Evolutionary conservation across 257 asterid genomes (phyloP).

Genomic region (Pogostemon cablin): DNA sequence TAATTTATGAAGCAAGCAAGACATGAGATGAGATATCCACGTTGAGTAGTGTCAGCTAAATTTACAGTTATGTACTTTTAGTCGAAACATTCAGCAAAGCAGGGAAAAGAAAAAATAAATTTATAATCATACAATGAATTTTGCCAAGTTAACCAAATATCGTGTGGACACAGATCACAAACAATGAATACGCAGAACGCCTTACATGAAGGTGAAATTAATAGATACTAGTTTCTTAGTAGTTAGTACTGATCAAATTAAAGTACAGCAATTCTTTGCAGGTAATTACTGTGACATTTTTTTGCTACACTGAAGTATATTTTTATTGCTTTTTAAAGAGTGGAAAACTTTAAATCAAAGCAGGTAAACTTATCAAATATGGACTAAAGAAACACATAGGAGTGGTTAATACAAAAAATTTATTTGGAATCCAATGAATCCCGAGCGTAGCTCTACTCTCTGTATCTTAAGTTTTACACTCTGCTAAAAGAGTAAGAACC

Average conservation of each 20-base stretch:
- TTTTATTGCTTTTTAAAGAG: not conserved
- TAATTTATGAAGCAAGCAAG: constrained; percentile 22
- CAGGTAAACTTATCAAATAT: not conserved
- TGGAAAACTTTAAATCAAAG: not conserved
- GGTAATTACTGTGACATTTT: not conserved
- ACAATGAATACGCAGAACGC: not conserved
- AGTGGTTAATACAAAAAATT: not conserved
- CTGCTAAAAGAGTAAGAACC: too few relatives aligned
- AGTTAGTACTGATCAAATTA: not conserved
- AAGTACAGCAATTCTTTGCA: not conserved
- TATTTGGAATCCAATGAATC: not conserved
- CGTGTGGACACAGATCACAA: not conserved
- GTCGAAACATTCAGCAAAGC: constrained; percentile 2
- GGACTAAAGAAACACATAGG: not conserved
- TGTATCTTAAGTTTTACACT: not conserved
- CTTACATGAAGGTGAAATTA: not conserved
- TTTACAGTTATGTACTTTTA: not conserved
- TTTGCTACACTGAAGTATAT: not conserved
- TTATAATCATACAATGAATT: not conserved
- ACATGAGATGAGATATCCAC: not conserved
- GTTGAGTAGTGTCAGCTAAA: not conserved
- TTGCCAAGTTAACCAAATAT: not conserved
- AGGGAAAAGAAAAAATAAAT: not conserved
- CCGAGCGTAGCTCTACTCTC: not conserved
- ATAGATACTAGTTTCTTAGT: not conserved